Evolutionary conservation across 2,329 filamentous ascomycete genomes (phyloP).

Genomic region (Boeremia exigua): DNA sequence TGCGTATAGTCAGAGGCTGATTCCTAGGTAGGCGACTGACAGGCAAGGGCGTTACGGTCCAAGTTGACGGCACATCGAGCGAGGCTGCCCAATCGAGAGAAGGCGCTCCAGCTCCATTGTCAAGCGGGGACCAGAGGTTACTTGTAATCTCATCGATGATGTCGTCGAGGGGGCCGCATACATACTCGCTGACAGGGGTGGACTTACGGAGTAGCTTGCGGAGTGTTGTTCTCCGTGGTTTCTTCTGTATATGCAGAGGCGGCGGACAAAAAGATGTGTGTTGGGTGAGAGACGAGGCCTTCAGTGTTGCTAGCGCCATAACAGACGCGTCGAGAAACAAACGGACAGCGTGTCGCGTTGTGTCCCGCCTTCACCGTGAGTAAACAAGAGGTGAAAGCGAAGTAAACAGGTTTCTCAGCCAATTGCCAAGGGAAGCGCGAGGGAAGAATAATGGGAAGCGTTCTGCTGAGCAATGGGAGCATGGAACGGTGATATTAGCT

Average conservation of each 20-base stretch:
- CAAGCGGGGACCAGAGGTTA: conserved; percentile 32
- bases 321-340: conserved; percentile 9
- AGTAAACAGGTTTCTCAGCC: background rate
- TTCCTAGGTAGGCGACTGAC: conserved; percentile 38
- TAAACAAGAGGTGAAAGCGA: background rate
- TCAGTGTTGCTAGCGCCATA: conserved; percentile 22
- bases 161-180: conserved; percentile 40
- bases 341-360: conserved; percentile 16
- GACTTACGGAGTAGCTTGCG: conserved; percentile 35
- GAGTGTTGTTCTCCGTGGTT: conserved; percentile 34
- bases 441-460: background rate
- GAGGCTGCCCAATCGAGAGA: conserved; percentile 23
- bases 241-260: conserved; percentile 41
- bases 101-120: conserved; percentile 18
- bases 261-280: conserved; percentile 28
- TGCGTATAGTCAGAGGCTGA: conserved; percentile 42
- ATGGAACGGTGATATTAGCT: background rate
- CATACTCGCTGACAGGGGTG: conserved; percentile 10
- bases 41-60: conserved; percentile 35
- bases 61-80: conserved; percentile 28
- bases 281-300: conserved; percentile 19
- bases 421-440: background rate
- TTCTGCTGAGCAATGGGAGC: background rate
- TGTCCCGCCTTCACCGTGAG: conserved; percentile 15
- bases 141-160: conserved; percentile 44